These are phyloP conservation scores for Francoa sonchifolia DNA, from an alignment of 441 rosid species.

Conservation along the genomic window DNA sequence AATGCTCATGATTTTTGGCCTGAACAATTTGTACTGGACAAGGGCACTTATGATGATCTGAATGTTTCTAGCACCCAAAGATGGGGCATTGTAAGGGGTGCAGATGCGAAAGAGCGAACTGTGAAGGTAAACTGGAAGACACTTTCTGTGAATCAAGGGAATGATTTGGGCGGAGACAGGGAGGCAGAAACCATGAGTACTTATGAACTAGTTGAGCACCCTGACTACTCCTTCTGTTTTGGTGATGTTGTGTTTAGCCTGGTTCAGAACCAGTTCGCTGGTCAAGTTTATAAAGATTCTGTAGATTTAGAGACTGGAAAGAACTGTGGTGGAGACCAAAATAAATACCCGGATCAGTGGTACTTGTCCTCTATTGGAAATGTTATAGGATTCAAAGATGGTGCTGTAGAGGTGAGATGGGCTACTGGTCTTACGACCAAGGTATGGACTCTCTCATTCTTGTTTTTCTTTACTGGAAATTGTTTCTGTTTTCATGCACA, in stretches of 20 bases:
- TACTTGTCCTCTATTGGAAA: conserved; percentile 96
- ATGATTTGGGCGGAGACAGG: conserved; percentile 77
- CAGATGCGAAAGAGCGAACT: conserved; percentile 87
- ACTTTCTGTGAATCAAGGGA: conserved; percentile 47
- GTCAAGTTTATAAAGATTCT: conserved; percentile 21
- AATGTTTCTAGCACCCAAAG: conserved; percentile 47
- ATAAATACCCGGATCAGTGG: conserved; percentile 26
- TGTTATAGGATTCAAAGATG: conserved; percentile 79
- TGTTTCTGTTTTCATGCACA: no score
- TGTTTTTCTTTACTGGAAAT: conserved; percentile 11
- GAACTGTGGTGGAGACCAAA: conserved; percentile 17
- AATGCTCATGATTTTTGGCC: conserved; percentile 95
- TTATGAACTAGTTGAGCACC: conserved; percentile 90
- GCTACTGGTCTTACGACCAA: conserved; percentile 67
- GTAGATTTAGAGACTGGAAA: conserved; percentile 25
- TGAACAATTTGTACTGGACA: conserved; percentile 92
- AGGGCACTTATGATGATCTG: conserved; percentile 62
- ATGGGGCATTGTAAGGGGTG: conserved; percentile 80
- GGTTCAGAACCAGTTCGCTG: conserved; percentile 28
- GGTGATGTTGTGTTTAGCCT: conserved; percentile 91
- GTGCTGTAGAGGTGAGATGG: conserved; percentile 96
- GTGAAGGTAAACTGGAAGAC: conserved; percentile 87
- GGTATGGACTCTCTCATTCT: conserved; percentile 28
- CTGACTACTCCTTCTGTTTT: conserved; percentile 89
- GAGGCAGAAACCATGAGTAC: conserved; percentile 88